Conservation (phyloP, 2,329 filamentous ascomycete genomes). For the Trichoderma hamatum region DNA sequence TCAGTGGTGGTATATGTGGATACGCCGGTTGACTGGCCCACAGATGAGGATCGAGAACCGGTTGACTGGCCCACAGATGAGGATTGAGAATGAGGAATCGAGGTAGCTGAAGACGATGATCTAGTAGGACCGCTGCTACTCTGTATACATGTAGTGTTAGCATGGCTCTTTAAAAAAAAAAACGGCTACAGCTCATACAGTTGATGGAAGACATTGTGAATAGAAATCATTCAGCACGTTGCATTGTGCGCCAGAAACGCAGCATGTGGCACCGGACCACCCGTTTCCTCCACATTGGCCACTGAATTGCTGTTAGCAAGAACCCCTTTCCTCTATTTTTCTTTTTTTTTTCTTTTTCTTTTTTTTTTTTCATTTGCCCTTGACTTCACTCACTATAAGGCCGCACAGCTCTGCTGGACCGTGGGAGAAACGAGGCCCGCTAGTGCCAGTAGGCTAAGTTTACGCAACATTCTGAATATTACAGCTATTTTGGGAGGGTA, state of each 20-base stretch:
- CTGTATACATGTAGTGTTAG: neutral
- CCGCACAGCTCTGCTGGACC: constrained; percentile 15
- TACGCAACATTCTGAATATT: constrained; percentile 1
- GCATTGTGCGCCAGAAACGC: constrained; percentile 2
- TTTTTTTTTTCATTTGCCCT: too few relatives aligned
- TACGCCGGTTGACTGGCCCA: neutral
- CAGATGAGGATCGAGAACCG: neutral
- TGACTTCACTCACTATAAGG: constrained; percentile 6
- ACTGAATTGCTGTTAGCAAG: neutral
- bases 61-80: neutral
- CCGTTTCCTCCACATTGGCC: constrained; percentile 16
- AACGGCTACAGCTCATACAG: neutral
- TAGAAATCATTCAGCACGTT: neutral
- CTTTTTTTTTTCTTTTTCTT: neutral
- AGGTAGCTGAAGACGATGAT: neutral
- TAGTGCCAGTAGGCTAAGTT: constrained; percentile 4
- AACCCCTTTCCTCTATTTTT: neutral
- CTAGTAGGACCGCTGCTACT: neutral
- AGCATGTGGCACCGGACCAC: constrained; percentile 11
- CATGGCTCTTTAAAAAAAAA: neutral
- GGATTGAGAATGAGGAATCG: neutral
- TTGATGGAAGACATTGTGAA: constrained; percentile 14
- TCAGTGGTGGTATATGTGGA: constrained; percentile 19
- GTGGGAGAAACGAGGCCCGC: constrained; percentile 5
- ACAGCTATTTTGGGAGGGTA: neutral